phyloP scores from a whole-genome alignment of 2,329 filamentous ascomycete genomes.

The Neoscytalidium dimidiatum region DNA sequence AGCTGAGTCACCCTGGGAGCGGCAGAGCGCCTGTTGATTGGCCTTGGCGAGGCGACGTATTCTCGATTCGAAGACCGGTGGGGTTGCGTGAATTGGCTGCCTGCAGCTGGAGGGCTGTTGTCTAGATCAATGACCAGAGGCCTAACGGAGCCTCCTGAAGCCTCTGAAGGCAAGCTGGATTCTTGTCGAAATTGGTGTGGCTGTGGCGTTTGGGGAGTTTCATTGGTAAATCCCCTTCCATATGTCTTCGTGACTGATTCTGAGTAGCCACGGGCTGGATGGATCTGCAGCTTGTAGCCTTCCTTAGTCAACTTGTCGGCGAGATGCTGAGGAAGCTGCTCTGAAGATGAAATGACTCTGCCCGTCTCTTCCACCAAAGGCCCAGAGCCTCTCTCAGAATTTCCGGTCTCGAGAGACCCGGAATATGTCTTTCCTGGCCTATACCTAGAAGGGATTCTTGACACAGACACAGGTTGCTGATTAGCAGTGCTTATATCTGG shows the following conservation, averaged over 20 bases:
- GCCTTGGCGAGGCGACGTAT: background rate
- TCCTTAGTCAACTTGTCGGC: background rate
- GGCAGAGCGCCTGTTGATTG: background rate
- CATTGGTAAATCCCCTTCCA: too few relatives aligned
- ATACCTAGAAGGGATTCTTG: background rate
- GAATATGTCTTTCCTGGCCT: background rate
- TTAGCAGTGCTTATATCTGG: background rate
- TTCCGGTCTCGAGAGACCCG: too few relatives aligned
- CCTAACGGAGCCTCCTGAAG: too few relatives aligned
- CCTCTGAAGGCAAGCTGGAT: too few relatives aligned
- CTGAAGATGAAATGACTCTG: background rate
- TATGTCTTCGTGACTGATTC: too few relatives aligned
- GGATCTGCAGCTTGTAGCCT: background rate
- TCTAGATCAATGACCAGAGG: too few relatives aligned
- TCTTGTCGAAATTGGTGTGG: too few relatives aligned
- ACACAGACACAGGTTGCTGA: background rate
- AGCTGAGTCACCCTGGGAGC: background rate
- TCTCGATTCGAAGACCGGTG: background rate
- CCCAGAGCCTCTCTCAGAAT: background rate
- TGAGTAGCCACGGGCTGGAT: background rate
- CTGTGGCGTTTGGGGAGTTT: too few relatives aligned
- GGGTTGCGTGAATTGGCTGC: background rate
- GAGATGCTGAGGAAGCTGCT: background rate
- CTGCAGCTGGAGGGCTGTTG: too few relatives aligned
- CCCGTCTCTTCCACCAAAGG: background rate